Evolutionary conservation across 441 rosid species (phyloP), one percentile per base, ranked within the genome.

Genomic region (Mallotus japonicus): DNA sequence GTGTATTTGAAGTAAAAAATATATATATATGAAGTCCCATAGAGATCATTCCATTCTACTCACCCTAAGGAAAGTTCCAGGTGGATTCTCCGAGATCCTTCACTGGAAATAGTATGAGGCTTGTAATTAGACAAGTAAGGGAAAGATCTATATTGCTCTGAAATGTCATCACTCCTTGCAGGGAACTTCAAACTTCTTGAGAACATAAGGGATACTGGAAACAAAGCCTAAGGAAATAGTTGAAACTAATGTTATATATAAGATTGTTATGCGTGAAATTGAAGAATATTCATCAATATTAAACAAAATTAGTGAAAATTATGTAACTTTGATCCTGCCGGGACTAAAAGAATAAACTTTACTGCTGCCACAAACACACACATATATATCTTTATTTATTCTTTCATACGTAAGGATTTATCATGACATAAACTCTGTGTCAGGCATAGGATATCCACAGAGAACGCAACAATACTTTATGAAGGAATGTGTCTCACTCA

Each of bases 21-120:
- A 13, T 4, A 32, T 47, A 44, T 47, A 60, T 37, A 61, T 22
- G 63, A 62, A 65, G 24, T 53, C 65, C 65, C 34, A 51, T 54
- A 32, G 32, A 53, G 34, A 67, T 50, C 57, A 62, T 51, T 44
- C 40, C 7, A 47, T 70, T 66, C 14, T 58, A 83, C 99, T 87
- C 68, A 93, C 99, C 99, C 99, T 46, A 93, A 73, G 78, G 97
- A 89, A 77, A 95, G 87, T 75, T 95, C 90, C 84, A 95, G 81
- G 88, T 93, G 69, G 82, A 95, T 88, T 84, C 89, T 86, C 40
- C 98, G 92, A 76, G 89, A 82, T 76, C 88, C 82, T 16, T 85
- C 81, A 4, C 69, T 70, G 28, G 76, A 80, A 40, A 32, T 63
- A 50, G 80, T 69, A 51, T 71, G 84, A 9, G 89, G 86, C 77